A percentile compares a stretch with the other conserved stretches of the same genome.
phyloP scores from a whole-genome alignment of 306 rosid genomes.

The Citrullus colocynthis region DNA sequence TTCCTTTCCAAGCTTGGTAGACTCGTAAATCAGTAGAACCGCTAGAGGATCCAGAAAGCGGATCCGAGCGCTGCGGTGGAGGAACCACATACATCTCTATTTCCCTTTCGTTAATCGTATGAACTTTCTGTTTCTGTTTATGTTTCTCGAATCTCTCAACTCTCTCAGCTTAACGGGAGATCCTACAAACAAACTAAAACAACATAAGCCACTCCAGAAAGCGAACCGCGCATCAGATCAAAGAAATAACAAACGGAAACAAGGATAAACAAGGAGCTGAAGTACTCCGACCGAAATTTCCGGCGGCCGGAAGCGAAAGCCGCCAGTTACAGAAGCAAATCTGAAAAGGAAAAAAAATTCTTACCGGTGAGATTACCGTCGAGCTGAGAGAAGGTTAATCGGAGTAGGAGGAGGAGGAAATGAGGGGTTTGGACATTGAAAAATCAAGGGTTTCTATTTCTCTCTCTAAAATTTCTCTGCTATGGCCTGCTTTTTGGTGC shows the following conservation, averaged over 20 bases:
- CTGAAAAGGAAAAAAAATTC: neutral
- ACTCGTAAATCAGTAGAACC: constrained; percentile 51
- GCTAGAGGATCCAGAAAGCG: constrained; percentile 48
- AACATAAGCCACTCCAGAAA: neutral
- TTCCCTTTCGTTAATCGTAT: neutral
- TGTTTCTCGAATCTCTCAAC: neutral
- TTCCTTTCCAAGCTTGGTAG: constrained; percentile 89
- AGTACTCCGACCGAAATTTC: constrained; percentile 2
- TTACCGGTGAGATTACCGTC: constrained; percentile 16
- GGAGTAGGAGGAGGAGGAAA: constrained; percentile 19
- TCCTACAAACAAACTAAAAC: constrained; percentile 1
- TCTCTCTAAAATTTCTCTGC: neutral
- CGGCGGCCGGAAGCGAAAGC: constrained; percentile 2
- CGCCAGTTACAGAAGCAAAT: neutral
- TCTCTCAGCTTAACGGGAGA: constrained; percentile 6
- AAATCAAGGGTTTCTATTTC: constrained; percentile 6
- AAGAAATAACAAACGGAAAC: neutral
- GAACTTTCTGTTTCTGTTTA: neutral
- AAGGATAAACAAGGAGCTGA: neutral
- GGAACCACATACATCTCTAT: constrained; percentile 80
- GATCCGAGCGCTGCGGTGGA: constrained; percentile 85
- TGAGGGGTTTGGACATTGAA: constrained; percentile 15
- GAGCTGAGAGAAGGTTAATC: constrained; percentile 14
- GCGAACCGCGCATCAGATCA: neutral
- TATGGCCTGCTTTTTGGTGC: neutral